Percentiles rank a stretch among this genome's conserved stretches.
Conservation (phyloP, 2,329 filamentous ascomycete species). For the Colletotrichum agaves region DNA sequence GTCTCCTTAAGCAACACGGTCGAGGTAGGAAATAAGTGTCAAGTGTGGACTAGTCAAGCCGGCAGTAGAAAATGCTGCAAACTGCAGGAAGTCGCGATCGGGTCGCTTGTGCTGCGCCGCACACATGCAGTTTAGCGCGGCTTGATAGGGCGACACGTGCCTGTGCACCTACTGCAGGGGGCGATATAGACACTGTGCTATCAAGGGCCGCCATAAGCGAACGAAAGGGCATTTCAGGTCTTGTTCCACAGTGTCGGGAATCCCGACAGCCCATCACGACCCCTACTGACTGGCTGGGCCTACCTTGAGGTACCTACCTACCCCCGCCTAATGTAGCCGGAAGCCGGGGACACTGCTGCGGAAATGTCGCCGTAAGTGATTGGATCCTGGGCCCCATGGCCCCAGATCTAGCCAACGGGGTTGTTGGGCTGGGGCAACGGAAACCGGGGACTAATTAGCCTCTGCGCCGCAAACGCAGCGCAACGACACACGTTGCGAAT, state of each 20-base stretch:
- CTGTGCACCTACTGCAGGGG: background rate
- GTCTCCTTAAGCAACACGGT: background rate
- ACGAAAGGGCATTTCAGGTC: background rate
- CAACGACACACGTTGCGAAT: constrained; percentile 34
- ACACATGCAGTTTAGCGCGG: constrained; percentile 33
- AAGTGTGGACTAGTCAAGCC: background rate
- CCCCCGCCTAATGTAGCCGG: too few relatives aligned
- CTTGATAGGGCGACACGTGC: constrained; percentile 10
- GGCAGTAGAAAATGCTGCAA: constrained; percentile 14
- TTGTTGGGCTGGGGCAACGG: background rate
- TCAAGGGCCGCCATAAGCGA: constrained; percentile 26
- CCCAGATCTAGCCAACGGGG: constrained; percentile 6
- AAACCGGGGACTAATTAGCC: background rate
- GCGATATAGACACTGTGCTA: constrained; percentile 21
- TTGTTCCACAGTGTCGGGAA: constrained; percentile 20
- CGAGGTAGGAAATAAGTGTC: background rate
- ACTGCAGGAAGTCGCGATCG: constrained; percentile 10
- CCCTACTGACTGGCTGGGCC: background rate
- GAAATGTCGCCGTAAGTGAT: constrained; percentile 7
- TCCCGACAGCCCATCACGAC: background rate
- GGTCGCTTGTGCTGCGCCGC: constrained; percentile 31
- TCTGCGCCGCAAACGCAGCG: constrained; percentile 35
- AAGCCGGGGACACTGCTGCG: constrained; percentile 23
- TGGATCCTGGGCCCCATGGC: background rate
- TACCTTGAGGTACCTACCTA: background rate